Percentiles rank a stretch among this genome's conserved stretches.
Evolutionary conservation across 345 rosid species (phyloP).

Genomic region (Stellera chamaejasme): DNA sequence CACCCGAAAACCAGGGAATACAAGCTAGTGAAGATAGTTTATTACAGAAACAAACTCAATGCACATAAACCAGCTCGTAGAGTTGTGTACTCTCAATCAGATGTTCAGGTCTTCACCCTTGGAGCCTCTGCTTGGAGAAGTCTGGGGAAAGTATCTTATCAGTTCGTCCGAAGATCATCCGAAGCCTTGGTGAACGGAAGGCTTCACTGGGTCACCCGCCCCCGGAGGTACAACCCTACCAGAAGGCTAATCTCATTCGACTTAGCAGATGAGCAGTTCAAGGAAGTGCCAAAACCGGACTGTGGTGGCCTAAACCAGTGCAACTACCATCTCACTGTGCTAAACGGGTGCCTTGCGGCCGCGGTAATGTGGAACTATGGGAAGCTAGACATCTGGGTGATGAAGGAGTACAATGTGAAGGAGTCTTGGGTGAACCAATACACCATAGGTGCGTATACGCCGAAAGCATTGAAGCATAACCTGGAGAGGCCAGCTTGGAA

Average conservation of each 20-base stretch:
- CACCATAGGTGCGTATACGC: constrained; percentile 58
- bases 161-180: constrained; percentile 43
- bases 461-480: constrained; percentile 60
- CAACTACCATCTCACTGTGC: constrained; percentile 45
- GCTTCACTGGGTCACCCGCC: constrained; percentile 74
- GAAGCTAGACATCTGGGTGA: constrained; percentile 81
- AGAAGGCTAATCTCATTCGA: constrained; percentile 70
- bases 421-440: constrained; percentile 69
- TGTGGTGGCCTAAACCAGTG: constrained; percentile 54
- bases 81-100: constrained; percentile 33
- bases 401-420: constrained; percentile 57
- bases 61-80: constrained; percentile 23
- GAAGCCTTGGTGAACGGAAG: constrained; percentile 72
- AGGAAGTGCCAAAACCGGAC: constrained; percentile 70
- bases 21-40: constrained; percentile 62
- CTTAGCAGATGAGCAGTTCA: constrained; percentile 59
- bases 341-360: constrained; percentile 57
- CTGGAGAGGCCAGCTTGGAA: constrained; percentile 40
- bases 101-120: constrained; percentile 46
- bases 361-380: constrained; percentile 59
- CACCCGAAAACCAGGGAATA: constrained; percentile 34
- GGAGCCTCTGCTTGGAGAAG: constrained; percentile 54
- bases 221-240: constrained; percentile 46
- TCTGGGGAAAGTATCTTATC: constrained; percentile 55
- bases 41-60: constrained; percentile 21